These are phyloP conservation scores for Fusarium lyarnte DNA, from an alignment of 2,329 filamentous ascomycete genomes.

Conservation along the genomic window DNA sequence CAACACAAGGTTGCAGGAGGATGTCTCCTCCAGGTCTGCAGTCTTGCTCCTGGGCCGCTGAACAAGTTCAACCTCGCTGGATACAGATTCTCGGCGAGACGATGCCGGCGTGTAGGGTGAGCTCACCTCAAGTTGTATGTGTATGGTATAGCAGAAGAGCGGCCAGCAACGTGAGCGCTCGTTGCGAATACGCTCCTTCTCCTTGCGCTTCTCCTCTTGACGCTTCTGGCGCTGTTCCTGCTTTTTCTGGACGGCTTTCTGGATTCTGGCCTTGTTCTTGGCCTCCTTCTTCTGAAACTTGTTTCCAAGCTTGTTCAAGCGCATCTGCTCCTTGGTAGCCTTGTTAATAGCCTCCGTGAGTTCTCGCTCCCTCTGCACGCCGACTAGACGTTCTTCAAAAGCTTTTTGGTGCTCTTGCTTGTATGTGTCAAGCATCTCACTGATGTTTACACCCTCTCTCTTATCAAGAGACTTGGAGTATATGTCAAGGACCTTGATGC, in stretches of 20 bases:
- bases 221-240: constrained; percentile 49
- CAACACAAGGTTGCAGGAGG: constrained; percentile 59
- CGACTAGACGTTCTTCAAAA: constrained; percentile 53
- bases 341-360: constrained; percentile 47
- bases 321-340: constrained; percentile 46
- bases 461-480: constrained; percentile 51
- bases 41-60: constrained; percentile 50
- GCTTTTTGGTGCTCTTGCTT: constrained; percentile 53
- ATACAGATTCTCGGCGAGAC: constrained; percentile 60
- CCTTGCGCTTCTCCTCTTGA: constrained; percentile 50
- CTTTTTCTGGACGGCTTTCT: constrained; percentile 50
- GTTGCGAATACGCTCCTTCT: constrained; percentile 54
- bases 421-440: constrained; percentile 53
- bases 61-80: constrained; percentile 63
- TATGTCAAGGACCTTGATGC: constrained; percentile 53
- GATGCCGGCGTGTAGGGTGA: constrained; percentile 53
- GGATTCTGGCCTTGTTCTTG: constrained; percentile 47
- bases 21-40: constrained; percentile 23
- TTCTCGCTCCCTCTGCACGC: constrained; percentile 44
- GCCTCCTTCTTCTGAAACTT: constrained; percentile 43
- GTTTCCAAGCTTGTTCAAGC: constrained; percentile 43
- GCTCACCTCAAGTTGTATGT: constrained; percentile 60
- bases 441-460: constrained; percentile 49
- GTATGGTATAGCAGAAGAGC: constrained; percentile 58
- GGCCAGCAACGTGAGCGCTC: constrained; percentile 62